Evolutionary conservation across 805 yeast species (phyloP).

Genomic region (Saccharomycopsis vini): DNA sequence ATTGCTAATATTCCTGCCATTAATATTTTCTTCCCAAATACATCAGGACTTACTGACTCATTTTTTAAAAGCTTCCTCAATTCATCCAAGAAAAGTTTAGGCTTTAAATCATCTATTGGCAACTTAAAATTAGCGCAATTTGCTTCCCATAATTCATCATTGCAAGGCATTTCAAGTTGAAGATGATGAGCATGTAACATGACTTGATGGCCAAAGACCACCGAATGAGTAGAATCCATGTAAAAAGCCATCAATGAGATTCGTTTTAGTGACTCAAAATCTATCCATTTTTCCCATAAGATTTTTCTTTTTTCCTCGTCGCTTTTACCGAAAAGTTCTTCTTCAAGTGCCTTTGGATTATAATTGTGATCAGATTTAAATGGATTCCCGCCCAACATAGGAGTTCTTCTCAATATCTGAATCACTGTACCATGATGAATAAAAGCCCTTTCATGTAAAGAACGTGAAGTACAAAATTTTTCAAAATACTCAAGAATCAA

Average conservation of each 20-base stretch:
- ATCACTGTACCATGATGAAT: conserved; percentile 82
- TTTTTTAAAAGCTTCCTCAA: conserved; percentile 13
- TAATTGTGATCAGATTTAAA: conserved; percentile 19
- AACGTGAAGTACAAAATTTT: conserved; percentile 59
- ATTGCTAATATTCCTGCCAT: conserved; percentile 60
- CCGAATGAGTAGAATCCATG: conserved; percentile 70
- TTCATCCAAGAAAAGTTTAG: conserved; percentile 15
- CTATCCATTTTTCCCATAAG: conserved; percentile 60
- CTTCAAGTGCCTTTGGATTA: conserved; percentile 18
- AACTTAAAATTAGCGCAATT: conserved; percentile 20
- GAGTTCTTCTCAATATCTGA: conserved; percentile 67
- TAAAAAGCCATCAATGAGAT: conserved; percentile 76
- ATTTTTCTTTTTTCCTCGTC: conserved; percentile 25
- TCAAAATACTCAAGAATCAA: conserved; percentile 72
- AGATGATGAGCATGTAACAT: conserved; percentile 48
- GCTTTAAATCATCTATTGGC: conserved; percentile 8
- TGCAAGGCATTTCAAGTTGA: conserved; percentile 54
- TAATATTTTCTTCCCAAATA: conserved; percentile 57
- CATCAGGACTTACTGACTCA: conserved; percentile 10
- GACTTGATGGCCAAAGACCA: conserved; percentile 66
- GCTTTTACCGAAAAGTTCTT: conserved; percentile 22
- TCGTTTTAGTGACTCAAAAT: conserved; percentile 68
- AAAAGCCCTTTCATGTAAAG: conserved; percentile 73
- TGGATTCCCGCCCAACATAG: conserved; percentile 68
- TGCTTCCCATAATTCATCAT: conserved; percentile 49